These are phyloP conservation scores for Reutealis trisperma DNA, from an alignment of 345 rosid genomes.

Conservation along the genomic window DNA sequence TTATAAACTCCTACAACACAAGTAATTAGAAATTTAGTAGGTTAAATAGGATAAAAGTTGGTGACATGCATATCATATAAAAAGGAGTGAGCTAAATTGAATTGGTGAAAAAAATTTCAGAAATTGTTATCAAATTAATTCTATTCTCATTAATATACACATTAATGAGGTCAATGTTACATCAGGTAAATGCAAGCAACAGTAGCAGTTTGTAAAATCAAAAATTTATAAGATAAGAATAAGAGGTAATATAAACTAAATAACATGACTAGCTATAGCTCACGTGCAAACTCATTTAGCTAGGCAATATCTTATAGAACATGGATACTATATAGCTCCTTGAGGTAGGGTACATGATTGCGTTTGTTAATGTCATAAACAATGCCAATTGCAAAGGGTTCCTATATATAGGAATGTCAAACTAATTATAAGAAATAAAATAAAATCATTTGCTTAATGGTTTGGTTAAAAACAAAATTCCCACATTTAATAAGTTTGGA, in stretches of 20 bases:
- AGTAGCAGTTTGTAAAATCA: neutral
- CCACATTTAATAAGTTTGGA: constrained; percentile 13
- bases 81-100: too few relatives aligned
- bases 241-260: neutral
- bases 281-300: constrained; percentile 26
- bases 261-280: constrained; percentile 17
- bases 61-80: too few relatives aligned
- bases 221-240: neutral
- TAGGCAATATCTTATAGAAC: constrained; percentile 19
- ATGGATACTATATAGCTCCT: constrained; percentile 10
- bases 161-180: constrained; percentile 34
- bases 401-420: constrained; percentile 21
- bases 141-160: neutral
- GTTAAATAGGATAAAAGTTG: too few relatives aligned
- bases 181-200: constrained; percentile 34
- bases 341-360: neutral
- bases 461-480: neutral
- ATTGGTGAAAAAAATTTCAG: too few relatives aligned
- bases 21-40: too few relatives aligned
- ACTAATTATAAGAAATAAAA: constrained; percentile 1
- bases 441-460: too few relatives aligned
- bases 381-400: neutral
- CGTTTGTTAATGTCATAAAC: constrained; percentile 1
- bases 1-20: too few relatives aligned
- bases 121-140: too few relatives aligned